These are phyloP conservation scores for Trichoderma koningii DNA, from an alignment of 2,329 filamentous ascomycete genomes.

Conservation along the genomic window DNA sequence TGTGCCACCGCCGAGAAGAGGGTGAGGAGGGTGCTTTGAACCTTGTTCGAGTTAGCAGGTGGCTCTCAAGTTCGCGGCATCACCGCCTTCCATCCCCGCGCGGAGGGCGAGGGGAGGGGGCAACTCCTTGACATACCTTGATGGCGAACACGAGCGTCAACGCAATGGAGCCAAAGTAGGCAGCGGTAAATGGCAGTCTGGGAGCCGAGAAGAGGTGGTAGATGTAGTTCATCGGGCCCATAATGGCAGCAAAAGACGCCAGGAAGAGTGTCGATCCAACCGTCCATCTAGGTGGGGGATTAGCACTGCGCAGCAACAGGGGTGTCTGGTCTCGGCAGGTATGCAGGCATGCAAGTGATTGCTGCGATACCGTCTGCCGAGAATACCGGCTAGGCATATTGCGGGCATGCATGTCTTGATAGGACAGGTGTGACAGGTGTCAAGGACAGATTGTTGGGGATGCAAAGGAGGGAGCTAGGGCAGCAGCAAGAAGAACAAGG, in stretches of 20 bases:
- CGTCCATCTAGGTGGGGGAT: constrained; percentile 71
- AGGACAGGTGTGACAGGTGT: constrained; percentile 19
- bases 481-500: not conserved
- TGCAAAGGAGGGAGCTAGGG: constrained; percentile 7
- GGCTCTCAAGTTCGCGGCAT: not conserved
- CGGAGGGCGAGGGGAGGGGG: too few species aligned
- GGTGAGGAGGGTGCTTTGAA: constrained; percentile 82
- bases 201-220: constrained; percentile 82
- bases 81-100: not conserved
- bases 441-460: constrained; percentile 15
- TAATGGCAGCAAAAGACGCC: constrained; percentile 88
- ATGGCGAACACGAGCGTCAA: constrained; percentile 91
- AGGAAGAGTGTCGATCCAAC: constrained; percentile 90
- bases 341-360: constrained; percentile 18
- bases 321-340: constrained; percentile 18
- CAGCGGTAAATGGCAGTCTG: constrained; percentile 86
- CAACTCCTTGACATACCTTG: constrained; percentile 66
- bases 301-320: constrained; percentile 32
- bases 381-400: constrained; percentile 22
- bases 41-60: constrained; percentile 50
- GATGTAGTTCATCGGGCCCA: constrained; percentile 83
- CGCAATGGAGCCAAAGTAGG: constrained; percentile 90
- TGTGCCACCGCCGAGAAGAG: constrained; percentile 82
- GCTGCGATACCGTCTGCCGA: constrained; percentile 19
- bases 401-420: constrained; percentile 17